phyloP scores from a whole-genome alignment of 2,329 filamentous ascomycete genomes.

The Pyricularia pennisetigena region DNA sequence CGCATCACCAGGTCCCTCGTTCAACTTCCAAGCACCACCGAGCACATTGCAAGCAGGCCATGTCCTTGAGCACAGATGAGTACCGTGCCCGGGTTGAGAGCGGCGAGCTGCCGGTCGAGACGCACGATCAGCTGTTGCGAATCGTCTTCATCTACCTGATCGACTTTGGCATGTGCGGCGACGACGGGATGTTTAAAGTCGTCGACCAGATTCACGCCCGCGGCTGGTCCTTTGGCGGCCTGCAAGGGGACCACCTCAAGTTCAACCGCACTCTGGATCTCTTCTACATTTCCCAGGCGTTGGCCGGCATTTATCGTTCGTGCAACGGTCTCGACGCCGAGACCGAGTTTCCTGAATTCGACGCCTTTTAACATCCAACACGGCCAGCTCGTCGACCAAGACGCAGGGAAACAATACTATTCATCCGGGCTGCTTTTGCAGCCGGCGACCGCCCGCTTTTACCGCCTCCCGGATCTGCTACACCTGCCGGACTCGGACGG shows the following conservation, averaged over 20 bases:
- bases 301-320: background rate
- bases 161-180: background rate
- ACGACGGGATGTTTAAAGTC: background rate
- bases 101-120: slow-evolving; percentile 1
- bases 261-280: background rate
- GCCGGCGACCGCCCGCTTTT: background rate
- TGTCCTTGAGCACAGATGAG: background rate
- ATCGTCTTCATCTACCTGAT: background rate
- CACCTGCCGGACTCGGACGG: background rate
- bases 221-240: background rate
- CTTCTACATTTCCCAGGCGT: background rate
- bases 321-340: background rate
- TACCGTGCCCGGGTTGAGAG: background rate
- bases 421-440: background rate
- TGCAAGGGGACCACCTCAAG: background rate
- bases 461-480: background rate
- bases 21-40: background rate
- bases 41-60: background rate
- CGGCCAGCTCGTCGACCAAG: background rate
- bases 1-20: background rate
- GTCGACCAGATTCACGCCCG: background rate
- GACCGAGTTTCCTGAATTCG: background rate
- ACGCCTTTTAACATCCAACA: background rate
- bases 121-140: background rate
- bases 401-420: background rate